These are phyloP conservation scores for Wickerhamomyces xylosicus DNA, from an alignment of 805 yeast species.

Conservation along the genomic window DNA sequence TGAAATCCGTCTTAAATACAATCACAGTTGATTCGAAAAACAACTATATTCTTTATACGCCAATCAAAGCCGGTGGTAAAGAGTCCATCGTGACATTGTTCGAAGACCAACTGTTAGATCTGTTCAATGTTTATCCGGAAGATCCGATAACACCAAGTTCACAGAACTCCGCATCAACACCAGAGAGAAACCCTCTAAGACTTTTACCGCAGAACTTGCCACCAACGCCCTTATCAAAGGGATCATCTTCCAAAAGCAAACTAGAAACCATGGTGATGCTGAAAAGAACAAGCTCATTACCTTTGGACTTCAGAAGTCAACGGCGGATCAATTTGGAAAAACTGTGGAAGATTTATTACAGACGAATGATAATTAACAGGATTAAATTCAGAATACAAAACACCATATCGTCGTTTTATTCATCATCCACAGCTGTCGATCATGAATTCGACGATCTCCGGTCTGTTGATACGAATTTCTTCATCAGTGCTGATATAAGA, in stretches of 20 bases:
- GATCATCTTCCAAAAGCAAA: not conserved
- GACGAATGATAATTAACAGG: slow-evolving; percentile 18
- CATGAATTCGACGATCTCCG: not conserved
- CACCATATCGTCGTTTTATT: not conserved
- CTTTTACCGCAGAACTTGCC: slow-evolving; percentile 9
- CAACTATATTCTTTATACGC: slow-evolving; percentile 17
- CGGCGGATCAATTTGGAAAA: slow-evolving; percentile 5
- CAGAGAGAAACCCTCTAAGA: slow-evolving; percentile 6
- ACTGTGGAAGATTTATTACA: slow-evolving; percentile 24
- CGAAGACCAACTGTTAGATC: slow-evolving; percentile 11
- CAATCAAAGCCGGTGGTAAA: slow-evolving; percentile 11
- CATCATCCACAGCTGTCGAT: slow-evolving; percentile 7
- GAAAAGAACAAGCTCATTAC: slow-evolving; percentile 15
- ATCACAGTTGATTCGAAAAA: slow-evolving; percentile 18
- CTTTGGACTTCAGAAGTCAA: slow-evolving; percentile 8
- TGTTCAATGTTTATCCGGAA: not conserved
- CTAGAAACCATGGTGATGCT: not conserved
- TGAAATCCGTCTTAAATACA: slow-evolving; percentile 7
- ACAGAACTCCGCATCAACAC: slow-evolving; percentile 2
- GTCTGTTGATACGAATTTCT: slow-evolving; percentile 14
- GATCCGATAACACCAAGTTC: not conserved
- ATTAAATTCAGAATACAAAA: slow-evolving; percentile 7
- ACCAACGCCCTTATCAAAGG: slow-evolving; percentile 7
- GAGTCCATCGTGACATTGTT: slow-evolving; percentile 14
- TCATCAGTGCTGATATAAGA: not conserved